These are phyloP conservation scores for Phytophthora macrochlamydospora DNA, from an alignment of 352 stramenopile species.

Conservation along the genomic window DNA sequence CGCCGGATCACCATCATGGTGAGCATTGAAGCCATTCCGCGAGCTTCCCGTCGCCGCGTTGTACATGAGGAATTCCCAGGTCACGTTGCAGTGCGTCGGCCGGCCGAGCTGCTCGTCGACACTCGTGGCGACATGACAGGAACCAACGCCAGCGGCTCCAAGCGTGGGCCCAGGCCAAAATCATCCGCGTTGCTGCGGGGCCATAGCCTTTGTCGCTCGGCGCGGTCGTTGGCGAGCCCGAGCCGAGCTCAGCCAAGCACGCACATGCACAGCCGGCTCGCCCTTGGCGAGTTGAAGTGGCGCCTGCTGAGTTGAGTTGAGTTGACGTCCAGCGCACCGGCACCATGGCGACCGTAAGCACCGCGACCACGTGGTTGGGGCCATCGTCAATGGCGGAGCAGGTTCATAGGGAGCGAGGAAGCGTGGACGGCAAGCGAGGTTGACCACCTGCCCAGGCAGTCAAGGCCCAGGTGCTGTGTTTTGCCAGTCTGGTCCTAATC, in stretches of 20 bases:
- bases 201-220: too few species aligned
- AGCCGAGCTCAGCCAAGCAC: background rate
- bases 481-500: background rate
- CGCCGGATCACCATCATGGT: background rate
- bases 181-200: too few species aligned
- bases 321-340: background rate
- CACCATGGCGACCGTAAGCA: too few species aligned
- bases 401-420: too few species aligned
- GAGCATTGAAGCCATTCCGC: slow-evolving; percentile 3
- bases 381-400: too few species aligned
- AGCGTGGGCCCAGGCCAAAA: background rate
- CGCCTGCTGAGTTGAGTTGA: slow-evolving; percentile 7
- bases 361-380: too few species aligned
- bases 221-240: background rate
- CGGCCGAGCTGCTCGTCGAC: background rate
- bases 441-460: background rate
- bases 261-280: background rate
- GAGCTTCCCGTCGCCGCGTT: background rate
- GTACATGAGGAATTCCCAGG: background rate
- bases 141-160: background rate
- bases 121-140: background rate
- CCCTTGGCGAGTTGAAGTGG: background rate
- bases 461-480: background rate
- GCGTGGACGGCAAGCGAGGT: too few species aligned
- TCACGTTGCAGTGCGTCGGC: background rate